Conservation (phyloP, 306 rosid genomes). For the Glycyrrhiza uralensis region DNA sequence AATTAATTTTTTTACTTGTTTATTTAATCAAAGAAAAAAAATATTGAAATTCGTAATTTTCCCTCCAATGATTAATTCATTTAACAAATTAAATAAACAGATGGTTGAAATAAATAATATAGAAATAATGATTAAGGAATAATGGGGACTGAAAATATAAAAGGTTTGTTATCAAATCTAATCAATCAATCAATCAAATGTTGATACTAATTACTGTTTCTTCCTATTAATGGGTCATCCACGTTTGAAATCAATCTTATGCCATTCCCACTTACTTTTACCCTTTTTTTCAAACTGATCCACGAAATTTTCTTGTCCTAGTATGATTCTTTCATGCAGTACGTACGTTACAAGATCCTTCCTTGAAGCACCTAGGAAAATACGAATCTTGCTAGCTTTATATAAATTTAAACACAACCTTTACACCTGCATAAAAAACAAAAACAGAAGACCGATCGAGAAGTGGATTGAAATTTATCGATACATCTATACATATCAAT, state of each 20-base stretch:
- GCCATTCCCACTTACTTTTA: constrained; percentile 15
- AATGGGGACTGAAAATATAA: background rate
- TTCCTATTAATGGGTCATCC: background rate
- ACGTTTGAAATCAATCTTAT: background rate
- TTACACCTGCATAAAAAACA: background rate
- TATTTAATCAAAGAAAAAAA: background rate
- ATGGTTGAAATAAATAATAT: background rate
- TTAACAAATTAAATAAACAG: background rate
- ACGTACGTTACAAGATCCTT: background rate
- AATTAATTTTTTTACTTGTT: background rate
- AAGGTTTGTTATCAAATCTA: background rate
- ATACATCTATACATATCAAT: background rate
- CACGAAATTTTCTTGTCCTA: background rate
- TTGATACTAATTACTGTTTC: background rate
- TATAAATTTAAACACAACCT: background rate
- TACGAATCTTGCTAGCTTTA: background rate
- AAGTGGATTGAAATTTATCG: background rate
- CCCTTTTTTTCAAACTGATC: background rate
- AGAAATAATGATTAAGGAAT: background rate
- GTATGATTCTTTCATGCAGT: background rate
- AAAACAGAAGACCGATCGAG: background rate
- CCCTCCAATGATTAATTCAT: background rate
- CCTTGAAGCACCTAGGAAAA: background rate
- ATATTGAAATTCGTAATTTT: background rate
- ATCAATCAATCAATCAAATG: constrained; percentile 10